Evolutionary conservation across 352 stramenopile species (phyloP), one percentile per base, ranked within the genome.

Genomic region (Phytophthora cryptogea): DNA sequence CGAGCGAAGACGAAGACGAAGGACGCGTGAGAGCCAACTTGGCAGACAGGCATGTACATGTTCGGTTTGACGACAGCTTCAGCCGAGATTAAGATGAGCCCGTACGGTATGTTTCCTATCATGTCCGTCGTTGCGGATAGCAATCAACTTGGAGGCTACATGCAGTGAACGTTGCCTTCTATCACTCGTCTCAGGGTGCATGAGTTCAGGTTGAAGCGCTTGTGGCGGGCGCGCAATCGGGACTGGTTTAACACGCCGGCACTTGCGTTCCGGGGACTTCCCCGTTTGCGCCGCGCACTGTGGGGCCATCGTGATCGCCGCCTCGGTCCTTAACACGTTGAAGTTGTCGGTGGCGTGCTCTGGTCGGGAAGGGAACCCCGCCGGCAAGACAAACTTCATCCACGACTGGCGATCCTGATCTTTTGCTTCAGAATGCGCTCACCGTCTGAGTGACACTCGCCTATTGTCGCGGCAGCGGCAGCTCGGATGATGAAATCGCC

Each of bases 1-100:
- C 33, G 47, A 37, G 28, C 39, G 10, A 65, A 63, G 57, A 28
- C 8, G n/a, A 74, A 72, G 11, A 7, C 39, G 16, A 74, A 71
- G 49, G 50, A 14, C 11, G 31, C 39, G 39, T 64, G 53, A 53
- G 48, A 23, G 20, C 20, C 20, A 23, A 23, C 20, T 3, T 23
- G 20, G 20, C 20, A 23, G 20, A 23, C 20, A 23, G 20, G 20
- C 20, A 23, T 23, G 20, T 23, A 23, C 33, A 32, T 32, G n/a
- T 40, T 26, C 45, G 45, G 37, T 17, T 48, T 45, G 20, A 23
- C 20, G 20, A 23, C 17, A 46, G 33, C 2, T 37, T 54, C 33
- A 23, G 33, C 33, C n/a, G 44, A 51, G 11, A 36, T 54, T 32
- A 39, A 46, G 14, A n/a, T 16, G 6, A 33, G n/a, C n/a, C n/a